Percentiles rank a stretch among this genome's conserved stretches.
These are phyloP conservation scores for Senna siamea DNA, from an alignment of 306 rosid species.

Conservation along the genomic window DNA sequence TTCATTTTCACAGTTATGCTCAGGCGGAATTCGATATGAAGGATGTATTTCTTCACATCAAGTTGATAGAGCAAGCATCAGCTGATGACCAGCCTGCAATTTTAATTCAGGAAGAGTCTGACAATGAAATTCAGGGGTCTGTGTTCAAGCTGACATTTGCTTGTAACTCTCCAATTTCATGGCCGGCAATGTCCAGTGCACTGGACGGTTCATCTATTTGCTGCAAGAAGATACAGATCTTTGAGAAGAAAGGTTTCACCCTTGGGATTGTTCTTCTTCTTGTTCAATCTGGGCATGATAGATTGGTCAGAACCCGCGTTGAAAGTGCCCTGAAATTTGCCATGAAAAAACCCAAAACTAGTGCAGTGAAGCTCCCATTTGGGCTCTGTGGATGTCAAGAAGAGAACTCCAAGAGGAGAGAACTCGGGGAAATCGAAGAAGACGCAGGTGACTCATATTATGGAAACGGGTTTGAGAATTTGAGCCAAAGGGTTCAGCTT, in stretches of 20 bases:
- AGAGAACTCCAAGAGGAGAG: conserved; percentile 73
- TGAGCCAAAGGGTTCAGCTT: conserved; percentile 59
- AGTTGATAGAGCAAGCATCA: conserved; percentile 73
- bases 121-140: conserved; percentile 58
- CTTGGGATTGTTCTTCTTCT: conserved; percentile 72
- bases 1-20: conserved; percentile 66
- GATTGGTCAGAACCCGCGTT: conserved; percentile 56
- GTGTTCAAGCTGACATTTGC: conserved; percentile 80
- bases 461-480: conserved; percentile 62
- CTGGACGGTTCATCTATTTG: conserved; percentile 69
- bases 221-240: conserved; percentile 82
- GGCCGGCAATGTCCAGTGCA: conserved; percentile 76
- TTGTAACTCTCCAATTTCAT: conserved; percentile 77
- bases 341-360: conserved; percentile 64
- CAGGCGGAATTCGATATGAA: conserved; percentile 86
- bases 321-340: conserved; percentile 77
- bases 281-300: conserved; percentile 69
- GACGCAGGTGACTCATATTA: conserved; percentile 50
- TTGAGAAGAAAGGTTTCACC: conserved; percentile 85
- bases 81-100: conserved; percentile 76
- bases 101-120: conserved; percentile 68
- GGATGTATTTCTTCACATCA: conserved; percentile 89
- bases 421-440: conserved; percentile 67
- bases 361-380: conserved; percentile 79
- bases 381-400: conserved; percentile 97